phyloP scores from a whole-genome alignment of 23 red algal genomes.

The Gracilaria gracilis region DNA sequence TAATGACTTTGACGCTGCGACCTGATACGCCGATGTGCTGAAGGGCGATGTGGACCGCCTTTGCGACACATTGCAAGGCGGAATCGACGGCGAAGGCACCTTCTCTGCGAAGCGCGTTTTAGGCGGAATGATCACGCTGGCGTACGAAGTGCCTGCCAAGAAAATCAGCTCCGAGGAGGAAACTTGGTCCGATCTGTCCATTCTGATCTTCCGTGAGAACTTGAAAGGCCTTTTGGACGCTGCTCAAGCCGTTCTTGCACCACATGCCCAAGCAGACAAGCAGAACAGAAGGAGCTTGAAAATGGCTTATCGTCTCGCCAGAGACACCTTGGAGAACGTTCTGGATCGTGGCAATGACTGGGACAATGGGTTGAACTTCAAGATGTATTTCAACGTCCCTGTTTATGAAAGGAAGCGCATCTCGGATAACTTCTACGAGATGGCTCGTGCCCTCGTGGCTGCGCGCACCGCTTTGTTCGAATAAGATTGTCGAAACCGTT shows the following conservation, averaged over 20 bases:
- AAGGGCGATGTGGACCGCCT: conserved; percentile 52
- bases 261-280: background rate
- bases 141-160: conserved; percentile 71
- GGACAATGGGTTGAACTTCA: conserved; percentile 52
- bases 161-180: conserved; percentile 78
- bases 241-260: conserved; percentile 40
- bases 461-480: background rate
- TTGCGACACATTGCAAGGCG: conserved; percentile 42
- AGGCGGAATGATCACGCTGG: conserved; percentile 64
- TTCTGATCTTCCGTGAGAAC: conserved; percentile 77
- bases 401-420: conserved; percentile 48
- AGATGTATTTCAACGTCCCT: conserved; percentile 13
- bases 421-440: conserved; percentile 21
- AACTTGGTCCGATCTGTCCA: conserved; percentile 55
- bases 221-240: conserved; percentile 60
- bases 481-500: background rate
- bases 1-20: conserved; percentile 29
- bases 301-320: background rate
- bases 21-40: conserved; percentile 1
- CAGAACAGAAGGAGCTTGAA: background rate
- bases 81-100: background rate
- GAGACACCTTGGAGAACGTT: conserved; percentile 5
- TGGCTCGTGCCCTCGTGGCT: background rate
- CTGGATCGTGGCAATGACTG: conserved; percentile 57
- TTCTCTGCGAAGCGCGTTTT: conserved; percentile 31